These are phyloP conservation scores for Cornus florida DNA, from an alignment of 148 eudicot species.

Conservation along the genomic window DNA sequence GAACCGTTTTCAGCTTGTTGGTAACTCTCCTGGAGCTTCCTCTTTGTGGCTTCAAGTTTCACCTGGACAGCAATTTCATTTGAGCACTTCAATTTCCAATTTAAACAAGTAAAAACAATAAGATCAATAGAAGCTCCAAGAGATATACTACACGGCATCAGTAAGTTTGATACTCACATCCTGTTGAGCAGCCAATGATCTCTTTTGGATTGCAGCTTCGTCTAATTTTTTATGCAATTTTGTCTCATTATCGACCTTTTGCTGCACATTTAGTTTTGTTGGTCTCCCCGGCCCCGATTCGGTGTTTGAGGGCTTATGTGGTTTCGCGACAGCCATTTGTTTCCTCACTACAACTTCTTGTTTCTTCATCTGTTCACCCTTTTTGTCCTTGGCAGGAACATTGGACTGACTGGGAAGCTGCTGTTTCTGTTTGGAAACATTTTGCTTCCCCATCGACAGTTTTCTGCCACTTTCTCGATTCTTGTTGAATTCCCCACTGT, in stretches of 20 bases:
- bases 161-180: constrained; percentile 35
- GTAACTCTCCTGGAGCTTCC: constrained; percentile 94
- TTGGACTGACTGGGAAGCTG: constrained; percentile 29
- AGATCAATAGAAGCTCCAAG: constrained; percentile 8
- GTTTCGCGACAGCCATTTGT: constrained; percentile 34
- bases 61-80: constrained; percentile 41
- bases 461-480: constrained; percentile 54
- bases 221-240: constrained; percentile 46
- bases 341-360: constrained; percentile 35
- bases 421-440: constrained; percentile 34
- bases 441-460: constrained; percentile 36
- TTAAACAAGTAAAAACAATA: constrained; percentile 7
- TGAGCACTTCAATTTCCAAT: constrained; percentile 38
- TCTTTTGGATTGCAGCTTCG: constrained; percentile 42
- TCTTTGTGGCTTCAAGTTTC: constrained; percentile 76
- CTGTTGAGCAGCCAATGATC: constrained; percentile 48
- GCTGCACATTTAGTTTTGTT: constrained; percentile 36
- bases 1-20: constrained; percentile 83
- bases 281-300: constrained; percentile 67
- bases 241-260: constrained; percentile 28
- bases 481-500: constrained; percentile 63
- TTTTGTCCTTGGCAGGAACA: constrained; percentile 40
- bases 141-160: not conserved
- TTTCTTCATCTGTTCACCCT: constrained; percentile 37
- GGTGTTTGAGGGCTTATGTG: constrained; percentile 39